Base-by-base conservation (phyloP, 1,284 basidiomycete species). In the Leccinum solheimii region DNA sequence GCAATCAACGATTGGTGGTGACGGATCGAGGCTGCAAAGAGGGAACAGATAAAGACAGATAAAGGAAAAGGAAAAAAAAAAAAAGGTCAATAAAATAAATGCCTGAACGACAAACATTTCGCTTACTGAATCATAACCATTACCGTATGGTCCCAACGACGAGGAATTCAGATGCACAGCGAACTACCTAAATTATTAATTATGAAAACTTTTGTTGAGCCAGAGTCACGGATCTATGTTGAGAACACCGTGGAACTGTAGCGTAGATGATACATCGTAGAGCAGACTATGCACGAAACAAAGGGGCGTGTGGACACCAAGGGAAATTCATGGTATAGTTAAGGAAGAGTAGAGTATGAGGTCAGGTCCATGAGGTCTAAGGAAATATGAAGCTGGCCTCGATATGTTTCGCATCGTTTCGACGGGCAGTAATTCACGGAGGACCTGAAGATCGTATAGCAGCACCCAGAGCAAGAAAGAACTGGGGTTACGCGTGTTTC, bases 141-240 rank as follows among this genome's bases (percentile, higher is more conserved):
- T 60, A 52, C 49, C 49, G 56, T 55, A 26, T 38, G 50, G 58
- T 56, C 50, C 8, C 19, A 56, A 14, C n/a, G 8, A 16, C n/a
- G 6, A 58, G 50, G 21, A 55, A 70, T 69, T 64, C 62, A 69
- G 48, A 63, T 60, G 66, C 62, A 71, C 62, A 61, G 30, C 45
- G 51, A 58, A 56, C 59, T 62, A 64, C 65, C 73, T 73, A 74
- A 56, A 59, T 75, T 72, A 66, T 75, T 71, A 64, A 60, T 64
- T 57, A 58, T 36, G 62, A 51, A 62, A 58, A 58, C n/a, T n/a
- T 14, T 56, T 53, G 66, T 62, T 66, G 53, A 64, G 55, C 64
- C 51, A 56, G 57, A 45, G 56, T 53, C 73, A 72, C 63, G 61
- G 61, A 58, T 75, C 68, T 73, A 75, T 70, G 72, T 74, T 65